Conservation (phyloP, 148 eudicot species). For the Chenopodium quinoa region DNA sequence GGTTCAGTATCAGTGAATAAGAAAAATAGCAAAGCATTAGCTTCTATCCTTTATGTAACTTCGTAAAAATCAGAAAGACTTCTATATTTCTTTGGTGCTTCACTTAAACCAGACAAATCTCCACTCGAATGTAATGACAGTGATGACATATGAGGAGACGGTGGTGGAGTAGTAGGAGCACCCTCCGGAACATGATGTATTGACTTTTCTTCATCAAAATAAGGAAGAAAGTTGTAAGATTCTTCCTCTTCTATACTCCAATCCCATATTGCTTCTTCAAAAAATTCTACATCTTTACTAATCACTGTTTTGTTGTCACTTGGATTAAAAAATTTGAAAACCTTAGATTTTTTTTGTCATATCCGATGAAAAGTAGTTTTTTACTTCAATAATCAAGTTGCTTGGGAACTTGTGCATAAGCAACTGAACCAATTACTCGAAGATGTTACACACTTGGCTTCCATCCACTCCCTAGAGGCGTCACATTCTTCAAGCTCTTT, state of each 20-base stretch:
- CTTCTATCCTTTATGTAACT: too few relatives aligned
- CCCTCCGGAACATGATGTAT: background rate
- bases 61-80: background rate
- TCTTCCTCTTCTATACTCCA: background rate
- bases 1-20: background rate
- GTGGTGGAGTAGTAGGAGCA: background rate
- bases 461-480: too few relatives aligned
- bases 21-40: background rate
- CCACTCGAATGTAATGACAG: background rate
- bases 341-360: constrained; percentile 8
- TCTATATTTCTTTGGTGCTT: background rate
- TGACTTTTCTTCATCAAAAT: background rate
- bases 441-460: too few relatives aligned
- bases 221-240: constrained; percentile 10
- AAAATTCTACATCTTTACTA: constrained; percentile 13
- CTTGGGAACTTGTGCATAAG: background rate
- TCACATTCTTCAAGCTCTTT: background rate
- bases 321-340: constrained; percentile 7
- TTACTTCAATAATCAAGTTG: constrained; percentile 12
- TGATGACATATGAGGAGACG: background rate
- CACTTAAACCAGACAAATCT: background rate
- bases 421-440: constrained; percentile 13
- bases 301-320: background rate
- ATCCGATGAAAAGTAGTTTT: constrained; percentile 6
- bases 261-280: constrained; percentile 13